phyloP scores from a whole-genome alignment of 2,329 filamentous ascomycete species.

The Neurospora crassa region DNA sequence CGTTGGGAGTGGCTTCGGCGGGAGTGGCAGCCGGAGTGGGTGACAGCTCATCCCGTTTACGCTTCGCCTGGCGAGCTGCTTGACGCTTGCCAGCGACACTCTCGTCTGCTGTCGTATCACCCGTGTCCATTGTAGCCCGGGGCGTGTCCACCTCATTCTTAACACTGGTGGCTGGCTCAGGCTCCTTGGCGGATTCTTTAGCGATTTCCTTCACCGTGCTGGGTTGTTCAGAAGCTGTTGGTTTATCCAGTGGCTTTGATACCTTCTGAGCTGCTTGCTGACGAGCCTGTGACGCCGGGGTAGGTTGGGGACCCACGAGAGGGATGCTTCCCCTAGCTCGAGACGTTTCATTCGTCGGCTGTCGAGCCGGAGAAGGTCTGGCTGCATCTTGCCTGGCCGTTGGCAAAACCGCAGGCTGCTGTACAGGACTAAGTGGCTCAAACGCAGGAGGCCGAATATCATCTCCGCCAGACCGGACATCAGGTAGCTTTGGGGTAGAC shows the following conservation, averaged over 20 bases:
- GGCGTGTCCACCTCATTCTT: conserved; percentile 54
- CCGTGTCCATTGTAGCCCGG: conserved; percentile 41
- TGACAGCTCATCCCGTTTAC: conserved; percentile 47
- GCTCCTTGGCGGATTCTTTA: conserved; percentile 30
- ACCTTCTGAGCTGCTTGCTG: conserved; percentile 29
- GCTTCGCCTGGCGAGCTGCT: conserved; percentile 34
- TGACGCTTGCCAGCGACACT: conserved; percentile 31
- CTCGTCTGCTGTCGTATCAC: conserved; percentile 48
- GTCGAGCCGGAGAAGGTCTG: conserved; percentile 3
- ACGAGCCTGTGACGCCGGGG: neutral
- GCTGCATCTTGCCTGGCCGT: neutral
- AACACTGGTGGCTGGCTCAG: conserved; percentile 28
- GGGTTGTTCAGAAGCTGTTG: neutral
- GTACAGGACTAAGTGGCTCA: conserved; percentile 51
- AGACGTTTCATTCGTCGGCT: neutral
- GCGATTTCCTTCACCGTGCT: conserved; percentile 9
- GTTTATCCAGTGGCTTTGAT: neutral
- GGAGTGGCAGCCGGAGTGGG: conserved; percentile 25
- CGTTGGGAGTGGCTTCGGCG: neutral
- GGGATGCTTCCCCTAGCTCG: neutral
- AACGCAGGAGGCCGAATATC: conserved; percentile 42
- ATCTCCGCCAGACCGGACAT: conserved; percentile 12
- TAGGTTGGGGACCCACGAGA: neutral
- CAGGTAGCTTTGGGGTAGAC: conserved; percentile 41
- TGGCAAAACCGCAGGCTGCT: conserved; percentile 17